Evolutionary conservation across 371 early-diverging fungal genomes (phyloP).

Genomic region (Phascolomyces articulosus): DNA sequence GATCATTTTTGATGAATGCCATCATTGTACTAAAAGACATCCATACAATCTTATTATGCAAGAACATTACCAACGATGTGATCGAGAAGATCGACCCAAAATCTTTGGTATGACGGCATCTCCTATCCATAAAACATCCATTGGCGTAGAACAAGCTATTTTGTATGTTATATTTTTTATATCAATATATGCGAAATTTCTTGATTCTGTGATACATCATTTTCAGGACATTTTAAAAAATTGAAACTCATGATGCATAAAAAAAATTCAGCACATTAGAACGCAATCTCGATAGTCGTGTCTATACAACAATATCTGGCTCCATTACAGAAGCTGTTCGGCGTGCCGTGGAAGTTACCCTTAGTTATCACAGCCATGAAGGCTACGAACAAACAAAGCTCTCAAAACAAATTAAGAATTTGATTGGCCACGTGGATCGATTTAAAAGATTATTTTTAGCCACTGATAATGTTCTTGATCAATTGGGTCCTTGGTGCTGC

Average conservation of each 20-base stretch:
- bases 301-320: constrained; percentile 62
- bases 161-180: constrained; percentile 26
- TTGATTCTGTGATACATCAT: too few relatives aligned
- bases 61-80: constrained; percentile 65
- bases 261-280: constrained; percentile 59
- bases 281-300: constrained; percentile 59
- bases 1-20: constrained; percentile 93
- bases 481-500: constrained; percentile 73
- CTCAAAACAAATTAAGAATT: constrained; percentile 35
- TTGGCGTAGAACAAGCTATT: constrained; percentile 37
- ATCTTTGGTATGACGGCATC: constrained; percentile 96
- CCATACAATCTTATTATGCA: constrained; percentile 87
- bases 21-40: constrained; percentile 84
- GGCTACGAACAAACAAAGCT: constrained; percentile 46
- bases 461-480: constrained; percentile 32
- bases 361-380: constrained; percentile 51
- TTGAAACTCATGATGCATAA: too few relatives aligned
- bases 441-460: constrained; percentile 40
- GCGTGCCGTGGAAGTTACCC: constrained; percentile 53
- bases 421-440: constrained; percentile 36
- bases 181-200: not conserved
- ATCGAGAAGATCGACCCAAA: constrained; percentile 62
- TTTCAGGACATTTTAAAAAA: too few relatives aligned
- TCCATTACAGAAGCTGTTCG: constrained; percentile 27
- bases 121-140: constrained; percentile 63